Percentiles rank a stretch among this genome's conserved stretches.
Conservation (phyloP, 108 stramenopile genomes). For the Discostella pseudostelligera region DNA sequence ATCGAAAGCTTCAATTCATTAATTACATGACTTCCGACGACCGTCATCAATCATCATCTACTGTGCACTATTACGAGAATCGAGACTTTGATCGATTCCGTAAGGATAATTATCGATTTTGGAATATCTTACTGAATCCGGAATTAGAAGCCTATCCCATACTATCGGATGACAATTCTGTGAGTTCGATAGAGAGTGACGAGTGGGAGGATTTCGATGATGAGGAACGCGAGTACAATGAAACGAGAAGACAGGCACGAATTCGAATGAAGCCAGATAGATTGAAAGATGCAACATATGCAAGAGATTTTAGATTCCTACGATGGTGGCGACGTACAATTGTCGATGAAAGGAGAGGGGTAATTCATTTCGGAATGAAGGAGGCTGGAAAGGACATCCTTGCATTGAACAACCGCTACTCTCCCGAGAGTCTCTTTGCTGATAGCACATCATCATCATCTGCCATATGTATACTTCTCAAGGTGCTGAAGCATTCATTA, state of each 20-base stretch:
- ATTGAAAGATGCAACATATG: constrained; percentile 12
- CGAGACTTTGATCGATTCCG: constrained; percentile 1
- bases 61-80: constrained; percentile 4
- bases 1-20: constrained; percentile 21
- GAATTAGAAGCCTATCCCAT: constrained; percentile 10
- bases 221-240: neutral
- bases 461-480: constrained; percentile 30
- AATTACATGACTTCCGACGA: constrained; percentile 10
- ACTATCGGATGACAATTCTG: constrained; percentile 17
- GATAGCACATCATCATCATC: constrained; percentile 7
- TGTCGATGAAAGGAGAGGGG: constrained; percentile 17
- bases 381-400: neutral
- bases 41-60: neutral
- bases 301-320: constrained; percentile 33
- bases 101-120: constrained; percentile 26
- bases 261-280: no score
- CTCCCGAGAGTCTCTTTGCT: constrained; percentile 20
- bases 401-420: neutral
- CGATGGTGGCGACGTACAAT: constrained; percentile 34
- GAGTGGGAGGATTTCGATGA: constrained; percentile 11
- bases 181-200: constrained; percentile 5
- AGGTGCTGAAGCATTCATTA: constrained; percentile 51
- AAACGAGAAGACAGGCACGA: neutral
- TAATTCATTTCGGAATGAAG: neutral
- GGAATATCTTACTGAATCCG: constrained; percentile 32